Base-by-base conservation (phyloP, 208 protist genomes). In the Borovskyia barvae region DNA sequence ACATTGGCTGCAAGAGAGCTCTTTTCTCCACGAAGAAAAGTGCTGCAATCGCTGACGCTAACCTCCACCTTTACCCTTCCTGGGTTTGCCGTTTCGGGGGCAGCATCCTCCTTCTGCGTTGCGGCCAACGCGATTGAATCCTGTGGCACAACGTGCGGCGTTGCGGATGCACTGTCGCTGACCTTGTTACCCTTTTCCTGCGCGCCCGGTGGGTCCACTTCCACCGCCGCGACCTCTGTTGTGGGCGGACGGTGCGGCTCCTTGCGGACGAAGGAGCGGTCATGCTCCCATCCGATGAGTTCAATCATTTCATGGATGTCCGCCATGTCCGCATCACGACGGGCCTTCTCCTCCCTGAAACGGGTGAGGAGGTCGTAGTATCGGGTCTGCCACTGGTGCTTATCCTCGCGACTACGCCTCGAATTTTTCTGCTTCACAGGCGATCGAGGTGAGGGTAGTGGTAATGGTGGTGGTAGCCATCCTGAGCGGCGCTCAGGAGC, bases 271-370 rank as follows among this genome's bases (percentile, higher is more conserved):
- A n/a, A n/a, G 8, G 37, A 50, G 8, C 37, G 46, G 47, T 85
- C 79, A 20, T 85, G 75, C 50, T 85, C 79, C 52, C 66, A 72
- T 45, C 53, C 56, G 30, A 85, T 81, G 50, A 53, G 46, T 63
- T 71, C 65, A n/a, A 85, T 75, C 19, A 85, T 30, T 7, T 72
- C 50, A 37, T 78, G 74, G 28, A 85, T 79, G 45, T 81, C 75
- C 11, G 49, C 53, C 29, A 85, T 46, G 46, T 85, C 74, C 0
- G 58, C 36, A 14, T 75, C 71, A 28, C 60, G 69, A 25, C 65
- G 64, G 3, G 45, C 65, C 25, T 56, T 50, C 26, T 67, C 56
- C 22, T 69, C 51, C 22, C 58, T 43, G 50, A 79, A 72, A 9
- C 36, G 22, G 11, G 56, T 52, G 36, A 75, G 68, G 17, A 85